Percentiles rank a stretch among this genome's conserved stretches.
These are phyloP conservation scores for Lyophyllum semitale DNA, from an alignment of 768 basidiomycete genomes.

Conservation along the genomic window DNA sequence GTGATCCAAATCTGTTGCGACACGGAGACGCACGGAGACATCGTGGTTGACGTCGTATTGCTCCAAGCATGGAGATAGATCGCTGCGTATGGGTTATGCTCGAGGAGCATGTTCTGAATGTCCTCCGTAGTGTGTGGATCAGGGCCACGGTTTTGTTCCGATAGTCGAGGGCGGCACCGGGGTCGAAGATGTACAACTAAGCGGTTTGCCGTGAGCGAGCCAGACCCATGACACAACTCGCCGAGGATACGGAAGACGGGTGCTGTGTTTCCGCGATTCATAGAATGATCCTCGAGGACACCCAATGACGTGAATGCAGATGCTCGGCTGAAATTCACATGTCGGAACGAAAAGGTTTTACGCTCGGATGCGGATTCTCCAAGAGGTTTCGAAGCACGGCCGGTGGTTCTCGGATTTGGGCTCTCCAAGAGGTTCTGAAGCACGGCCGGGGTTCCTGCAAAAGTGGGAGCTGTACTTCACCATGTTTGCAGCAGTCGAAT, in stretches of 20 bases:
- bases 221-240: constrained; percentile 36
- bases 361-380: too few species aligned
- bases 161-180: constrained; percentile 23
- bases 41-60: not conserved
- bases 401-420: not conserved
- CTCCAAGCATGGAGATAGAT: constrained; percentile 23
- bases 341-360: constrained; percentile 31
- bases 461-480: constrained; percentile 29
- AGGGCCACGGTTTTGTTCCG: constrained; percentile 10
- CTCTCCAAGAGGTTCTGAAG: constrained; percentile 22
- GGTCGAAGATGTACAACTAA: constrained; percentile 43
- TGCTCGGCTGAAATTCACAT: constrained; percentile 44
- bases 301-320: constrained; percentile 41
- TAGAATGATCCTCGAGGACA: constrained; percentile 26
- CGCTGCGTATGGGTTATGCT: constrained; percentile 13
- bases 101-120: constrained; percentile 19
- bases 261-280: constrained; percentile 29
- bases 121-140: constrained; percentile 16
- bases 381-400: too few species aligned
- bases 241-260: constrained; percentile 36
- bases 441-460: constrained; percentile 23
- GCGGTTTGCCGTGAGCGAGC: constrained; percentile 30
- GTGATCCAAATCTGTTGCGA: not conserved
- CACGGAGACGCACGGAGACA: constrained; percentile 3
- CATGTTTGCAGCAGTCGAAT: constrained; percentile 40